These are phyloP conservation scores for Capronia americana DNA, from an alignment of 2,329 filamentous ascomycete species.

Conservation along the genomic window DNA sequence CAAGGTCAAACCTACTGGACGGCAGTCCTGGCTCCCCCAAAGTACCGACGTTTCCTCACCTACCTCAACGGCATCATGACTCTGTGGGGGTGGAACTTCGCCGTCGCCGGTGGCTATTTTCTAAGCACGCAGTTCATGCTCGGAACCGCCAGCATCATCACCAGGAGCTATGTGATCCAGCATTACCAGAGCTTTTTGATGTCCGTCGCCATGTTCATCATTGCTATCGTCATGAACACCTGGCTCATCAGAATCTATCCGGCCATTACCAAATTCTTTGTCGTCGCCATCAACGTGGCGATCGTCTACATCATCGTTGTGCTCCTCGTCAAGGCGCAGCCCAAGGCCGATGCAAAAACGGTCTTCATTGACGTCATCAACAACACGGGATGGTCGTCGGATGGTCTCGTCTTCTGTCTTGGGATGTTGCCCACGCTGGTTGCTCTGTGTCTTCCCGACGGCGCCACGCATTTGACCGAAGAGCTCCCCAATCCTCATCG, in stretches of 20 bases:
- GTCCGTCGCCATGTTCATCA: slow-evolving; percentile 24
- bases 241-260: slow-evolving; percentile 21
- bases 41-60: slow-evolving; percentile 53
- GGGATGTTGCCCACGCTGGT: slow-evolving; percentile 18
- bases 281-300: slow-evolving; percentile 22
- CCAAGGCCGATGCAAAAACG: slow-evolving; percentile 26
- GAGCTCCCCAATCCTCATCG: slow-evolving; percentile 26
- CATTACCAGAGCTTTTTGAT: slow-evolving; percentile 40
- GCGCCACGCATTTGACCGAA: slow-evolving; percentile 31
- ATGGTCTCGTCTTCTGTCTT: slow-evolving; percentile 36
- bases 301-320: slow-evolving; percentile 40
- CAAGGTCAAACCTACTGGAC: slow-evolving; percentile 23
- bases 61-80: slow-evolving; percentile 60
- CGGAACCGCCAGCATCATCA: slow-evolving; percentile 17
- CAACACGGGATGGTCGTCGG: slow-evolving; percentile 39
- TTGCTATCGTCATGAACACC: slow-evolving; percentile 23
- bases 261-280: slow-evolving; percentile 22
- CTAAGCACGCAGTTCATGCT: slow-evolving; percentile 24
- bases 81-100: slow-evolving; percentile 61
- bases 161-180: slow-evolving; percentile 14
- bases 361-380: slow-evolving; percentile 37
- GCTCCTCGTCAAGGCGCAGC: slow-evolving; percentile 36
- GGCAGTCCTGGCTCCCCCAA: slow-evolving; percentile 50
- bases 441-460: slow-evolving; percentile 22
- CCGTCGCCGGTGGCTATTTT: slow-evolving; percentile 46